A percentile compares a stretch with the other conserved stretches of the same genome.
These are phyloP conservation scores for Ensete ventricosum DNA, from an alignment of 176 grass and related monocot genomes.

Conservation along the genomic window DNA sequence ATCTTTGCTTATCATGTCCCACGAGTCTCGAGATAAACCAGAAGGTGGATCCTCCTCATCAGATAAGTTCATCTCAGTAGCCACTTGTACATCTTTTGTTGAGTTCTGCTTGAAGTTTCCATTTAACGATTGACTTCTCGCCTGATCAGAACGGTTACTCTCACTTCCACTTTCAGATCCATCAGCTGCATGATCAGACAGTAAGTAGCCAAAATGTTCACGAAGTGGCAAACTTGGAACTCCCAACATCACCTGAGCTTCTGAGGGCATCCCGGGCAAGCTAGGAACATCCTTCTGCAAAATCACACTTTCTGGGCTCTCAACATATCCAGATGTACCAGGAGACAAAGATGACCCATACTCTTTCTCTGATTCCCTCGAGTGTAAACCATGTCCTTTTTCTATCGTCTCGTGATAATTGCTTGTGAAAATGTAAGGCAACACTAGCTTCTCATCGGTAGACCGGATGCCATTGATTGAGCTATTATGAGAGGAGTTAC, in stretches of 20 bases:
- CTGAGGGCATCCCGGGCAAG: slow-evolving; percentile 28
- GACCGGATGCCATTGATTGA: slow-evolving; percentile 9
- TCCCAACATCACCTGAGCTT: slow-evolving; percentile 38
- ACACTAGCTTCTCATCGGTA: slow-evolving; percentile 43
- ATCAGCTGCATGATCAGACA: slow-evolving; percentile 29
- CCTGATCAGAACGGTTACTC: slow-evolving; percentile 65
- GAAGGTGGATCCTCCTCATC: slow-evolving; percentile 40
- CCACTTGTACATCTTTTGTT: slow-evolving; percentile 58
- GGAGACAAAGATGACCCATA: slow-evolving; percentile 42
- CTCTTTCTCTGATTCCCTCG: slow-evolving; percentile 41
- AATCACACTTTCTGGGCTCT: slow-evolving; percentile 41
- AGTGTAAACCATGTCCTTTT: slow-evolving; percentile 44
- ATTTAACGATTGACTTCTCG: slow-evolving; percentile 47
- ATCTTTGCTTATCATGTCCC: slow-evolving; percentile 32
- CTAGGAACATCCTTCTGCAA: slow-evolving; percentile 35
- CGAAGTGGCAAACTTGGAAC: slow-evolving; percentile 47
- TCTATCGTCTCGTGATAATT: slow-evolving; percentile 40
- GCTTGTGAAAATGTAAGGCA: slow-evolving; percentile 60
- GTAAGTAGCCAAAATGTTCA: slow-evolving; percentile 42
- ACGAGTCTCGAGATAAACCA: slow-evolving; percentile 37
- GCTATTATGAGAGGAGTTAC: slow-evolving; percentile 38
- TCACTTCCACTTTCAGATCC: slow-evolving; percentile 58
- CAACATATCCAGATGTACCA: slow-evolving; percentile 47
- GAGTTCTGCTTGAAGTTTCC: slow-evolving; percentile 70
- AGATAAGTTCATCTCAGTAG: slow-evolving; percentile 50